Base-by-base conservation (phyloP, 2,329 filamentous ascomycete genomes). In the Fonsecaea multimorphosa region DNA sequence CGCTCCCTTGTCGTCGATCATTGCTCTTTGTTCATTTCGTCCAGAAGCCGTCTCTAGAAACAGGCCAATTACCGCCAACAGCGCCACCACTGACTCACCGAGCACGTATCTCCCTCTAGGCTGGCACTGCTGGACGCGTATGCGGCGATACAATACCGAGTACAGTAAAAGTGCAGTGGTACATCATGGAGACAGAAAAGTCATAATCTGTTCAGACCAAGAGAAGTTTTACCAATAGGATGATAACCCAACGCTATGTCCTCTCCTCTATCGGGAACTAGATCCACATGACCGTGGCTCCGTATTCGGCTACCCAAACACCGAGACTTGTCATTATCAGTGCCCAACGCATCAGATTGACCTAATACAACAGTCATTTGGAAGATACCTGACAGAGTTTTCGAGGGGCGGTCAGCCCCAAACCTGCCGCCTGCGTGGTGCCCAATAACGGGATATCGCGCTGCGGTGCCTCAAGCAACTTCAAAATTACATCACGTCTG, bases 401-500 rank as follows among this genome's bases (percentile, higher is more conserved):
- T 9, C 32, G 34, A 38, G 38, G 14, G 22, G 29, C 29, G 19
- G n/a, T 24, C 44, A 24, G 3, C 44, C n/a, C n/a, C 44, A 22
- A 49, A 49, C 44, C 44, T 19, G 44, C 44, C 22, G 19, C 19
- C 44, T 49, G 44, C 44, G 44, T 49, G 11, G 44, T 27, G 44
- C 19, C 44, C 29, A 34, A 24, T 52, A 19, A 36, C 44, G 29
- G 24, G 5, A 31, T 27, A 52, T 24, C 14, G 27, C 19, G 40
- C 54, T 55, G 34, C 34, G 49, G 66, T 24, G 58, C 52, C 44
- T 32, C 29, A 22, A 54, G 53, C 59, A 40, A 58, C 63, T 36
- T 63, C 63, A 49, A 68, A 58, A 69, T 69, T 67, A 69, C 67
- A 69, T 69, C 67, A 69, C 65, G 62, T 34, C 51, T 40, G n/a